These are phyloP conservation scores for Salvia sclarea DNA, from an alignment of 305 asterid species.

Conservation along the genomic window DNA sequence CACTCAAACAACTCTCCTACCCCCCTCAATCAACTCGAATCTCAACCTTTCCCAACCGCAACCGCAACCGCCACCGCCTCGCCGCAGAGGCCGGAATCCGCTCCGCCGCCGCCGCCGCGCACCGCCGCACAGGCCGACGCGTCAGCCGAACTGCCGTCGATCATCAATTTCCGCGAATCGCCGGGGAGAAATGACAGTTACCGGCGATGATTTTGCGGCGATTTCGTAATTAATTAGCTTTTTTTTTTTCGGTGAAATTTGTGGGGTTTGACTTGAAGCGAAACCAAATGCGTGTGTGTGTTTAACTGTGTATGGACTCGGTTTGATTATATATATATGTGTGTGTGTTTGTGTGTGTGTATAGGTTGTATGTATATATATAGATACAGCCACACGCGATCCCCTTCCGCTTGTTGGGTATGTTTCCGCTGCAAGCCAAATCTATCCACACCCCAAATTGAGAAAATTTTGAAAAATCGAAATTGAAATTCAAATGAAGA, in stretches of 20 bases:
- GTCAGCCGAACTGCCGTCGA: slow-evolving; percentile 36
- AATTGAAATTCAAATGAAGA: not conserved
- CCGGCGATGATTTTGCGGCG: slow-evolving; percentile 21
- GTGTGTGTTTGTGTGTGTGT: not conserved
- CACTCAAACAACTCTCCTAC: not conserved
- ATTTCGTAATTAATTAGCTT: not conserved
- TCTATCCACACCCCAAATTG: slow-evolving; percentile 33
- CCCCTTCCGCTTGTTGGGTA: slow-evolving; percentile 34
- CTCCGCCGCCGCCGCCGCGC: slow-evolving; percentile 56
- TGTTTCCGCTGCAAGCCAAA: slow-evolving; percentile 37
- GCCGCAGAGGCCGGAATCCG: slow-evolving; percentile 40
- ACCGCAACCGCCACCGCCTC: slow-evolving; percentile 46
- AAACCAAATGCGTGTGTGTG: slow-evolving; percentile 29
- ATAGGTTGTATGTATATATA: too few relatives aligned
- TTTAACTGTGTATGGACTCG: slow-evolving; percentile 38
- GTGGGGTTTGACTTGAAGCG: slow-evolving; percentile 48
- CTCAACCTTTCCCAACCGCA: slow-evolving; percentile 44
- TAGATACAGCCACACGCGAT: slow-evolving; percentile 37
- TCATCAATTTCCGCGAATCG: slow-evolving; percentile 49
- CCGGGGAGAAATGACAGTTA: slow-evolving; percentile 34
- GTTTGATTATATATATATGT: slow-evolving; percentile 4
- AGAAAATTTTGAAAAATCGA: not conserved
- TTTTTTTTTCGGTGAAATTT: slow-evolving; percentile 27
- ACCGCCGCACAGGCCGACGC: slow-evolving; percentile 54
- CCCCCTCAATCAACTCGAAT: not conserved